Conservation (phyloP, 306 rosid species). For the Glycyrrhiza uralensis region DNA sequence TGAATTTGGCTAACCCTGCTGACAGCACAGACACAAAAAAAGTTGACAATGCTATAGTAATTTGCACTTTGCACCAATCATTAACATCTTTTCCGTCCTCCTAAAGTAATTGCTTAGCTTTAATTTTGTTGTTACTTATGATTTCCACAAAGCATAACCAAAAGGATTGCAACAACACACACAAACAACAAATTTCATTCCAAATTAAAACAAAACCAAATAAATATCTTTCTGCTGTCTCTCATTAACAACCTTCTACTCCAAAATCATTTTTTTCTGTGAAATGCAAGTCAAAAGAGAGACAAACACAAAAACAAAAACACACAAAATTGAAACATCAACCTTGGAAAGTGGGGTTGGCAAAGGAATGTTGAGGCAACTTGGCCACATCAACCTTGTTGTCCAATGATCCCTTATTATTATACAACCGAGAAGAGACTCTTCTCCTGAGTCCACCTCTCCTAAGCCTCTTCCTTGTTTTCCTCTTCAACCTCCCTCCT, state of each 20-base stretch:
- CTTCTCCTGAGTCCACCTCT: slow-evolving; percentile 45
- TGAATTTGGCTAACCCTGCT: background rate
- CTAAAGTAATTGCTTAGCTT: background rate
- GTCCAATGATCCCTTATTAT: slow-evolving; percentile 59
- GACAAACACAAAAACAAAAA: background rate
- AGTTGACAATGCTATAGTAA: slow-evolving; percentile 14
- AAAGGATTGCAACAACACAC: slow-evolving; percentile 24
- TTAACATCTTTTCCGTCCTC: slow-evolving; percentile 6
- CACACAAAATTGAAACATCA: background rate
- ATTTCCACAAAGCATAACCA: slow-evolving; percentile 1
- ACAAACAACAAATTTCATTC: slow-evolving; percentile 9
- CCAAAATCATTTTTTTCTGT: background rate
- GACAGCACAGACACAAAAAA: background rate
- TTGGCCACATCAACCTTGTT: slow-evolving; percentile 31
- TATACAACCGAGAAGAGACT: slow-evolving; percentile 49
- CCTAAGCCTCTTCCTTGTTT: slow-evolving; percentile 36
- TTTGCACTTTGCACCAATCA: slow-evolving; percentile 9
- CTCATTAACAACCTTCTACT: background rate
- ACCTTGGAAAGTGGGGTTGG: slow-evolving; percentile 81
- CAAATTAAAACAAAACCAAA: background rate
- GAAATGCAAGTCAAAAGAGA: background rate
- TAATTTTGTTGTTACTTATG: background rate
- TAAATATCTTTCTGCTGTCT: background rate
- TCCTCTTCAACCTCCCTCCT: slow-evolving; percentile 53
- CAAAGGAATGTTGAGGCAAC: slow-evolving; percentile 46